Base-by-base conservation (phyloP, 768 basidiomycete species). In the Russula olivacea region DNA sequence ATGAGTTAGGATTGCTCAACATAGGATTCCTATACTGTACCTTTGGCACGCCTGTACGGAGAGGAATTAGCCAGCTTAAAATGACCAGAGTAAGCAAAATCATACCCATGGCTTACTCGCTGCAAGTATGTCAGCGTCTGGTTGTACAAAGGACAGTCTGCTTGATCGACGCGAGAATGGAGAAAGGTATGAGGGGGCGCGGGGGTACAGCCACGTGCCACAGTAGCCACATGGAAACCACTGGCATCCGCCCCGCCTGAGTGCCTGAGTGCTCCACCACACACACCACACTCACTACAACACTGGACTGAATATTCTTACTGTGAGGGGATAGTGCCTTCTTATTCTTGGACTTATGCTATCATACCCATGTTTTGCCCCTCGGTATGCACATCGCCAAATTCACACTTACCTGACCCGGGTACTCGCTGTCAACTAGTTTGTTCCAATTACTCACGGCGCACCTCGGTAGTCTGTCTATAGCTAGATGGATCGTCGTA, bases 1-100 rank as follows among this genome's bases (percentile, higher is more conserved):
- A 40, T 41, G 28, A n/a, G 51, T 58, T 45, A 58, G 61, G n/a
- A 40, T 49, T 25, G 49, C 2, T 12, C 55, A 25, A 30, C 45
- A 60, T 49, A 47, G 52, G 38, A 41, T 57, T 32, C 45, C 48
- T 23, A n/a, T 3, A 23, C 5, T 60, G 41, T 52, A 79, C 80
- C 79, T 80, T 81, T 19, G 80, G 80, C 61, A 81, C 80, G 67
- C 80, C 80, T 81, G 45, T 12, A 48, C 38, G 30, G 21, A n/a
- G 30, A 36, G n/a, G 17, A 11, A 50, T 68, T 38, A 68, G 56
- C 19, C 19, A 41, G 11, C 32, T 23, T n/a, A 23, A 45, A 21
- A 41, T 6, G 30, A 10, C 7, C 4, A 7, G 32, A 48, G n/a
- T 19, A 43, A 23, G 40, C 23, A 7, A 40, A 8, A 52, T 8